Evolutionary conservation across 768 basidiomycete species (phyloP), one percentile per base, ranked within the genome.

Genomic region (Trametopsis cervina): DNA sequence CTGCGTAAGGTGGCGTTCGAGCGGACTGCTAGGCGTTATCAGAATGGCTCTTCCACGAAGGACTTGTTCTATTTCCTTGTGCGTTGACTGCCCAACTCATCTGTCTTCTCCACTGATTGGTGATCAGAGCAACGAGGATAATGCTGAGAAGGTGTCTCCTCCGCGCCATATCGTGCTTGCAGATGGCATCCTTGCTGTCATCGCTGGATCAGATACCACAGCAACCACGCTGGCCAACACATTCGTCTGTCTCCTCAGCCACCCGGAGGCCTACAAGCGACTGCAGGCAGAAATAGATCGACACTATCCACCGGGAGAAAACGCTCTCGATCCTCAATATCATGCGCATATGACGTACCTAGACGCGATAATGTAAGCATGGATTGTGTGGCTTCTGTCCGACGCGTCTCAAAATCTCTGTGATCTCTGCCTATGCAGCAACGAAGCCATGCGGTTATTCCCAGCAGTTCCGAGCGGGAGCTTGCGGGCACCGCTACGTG

Each of bases 161-260:
- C 63, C 68, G 7, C 51, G 67, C 15, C 54, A 57, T 9, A 65
- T 69, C 39, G 63, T 73, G 27, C 58, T 65, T 20, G 61, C 64
- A 15, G 73, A 74, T 23, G 73, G 69, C 22, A 61, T 64, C 22
- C 63, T 74, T 7, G 68, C 66, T 12, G 66, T 74, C 35, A 63
- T 71, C 3, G 74, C 73, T 1, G 74, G 74, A 24, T 69, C 72
- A 10, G 74, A 74, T 49, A 75, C 73, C 2, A 69, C 72, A 0
- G 63, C 68, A 12, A 66, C 63, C 35, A 63, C 63, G 1, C 60
- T 74, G 15, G 63, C 63, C 35, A 63, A 57, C 40, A 53, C 69
- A 22, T 67, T 70, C 48, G 69, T 60, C 53, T 63, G 54, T 4
- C 52, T 74, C 2, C 44, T 68, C n/a, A 50, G 46, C 10, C 57